Conservation (phyloP, 176 grass and related monocot species). For the Aegilops umbellulata region DNA sequence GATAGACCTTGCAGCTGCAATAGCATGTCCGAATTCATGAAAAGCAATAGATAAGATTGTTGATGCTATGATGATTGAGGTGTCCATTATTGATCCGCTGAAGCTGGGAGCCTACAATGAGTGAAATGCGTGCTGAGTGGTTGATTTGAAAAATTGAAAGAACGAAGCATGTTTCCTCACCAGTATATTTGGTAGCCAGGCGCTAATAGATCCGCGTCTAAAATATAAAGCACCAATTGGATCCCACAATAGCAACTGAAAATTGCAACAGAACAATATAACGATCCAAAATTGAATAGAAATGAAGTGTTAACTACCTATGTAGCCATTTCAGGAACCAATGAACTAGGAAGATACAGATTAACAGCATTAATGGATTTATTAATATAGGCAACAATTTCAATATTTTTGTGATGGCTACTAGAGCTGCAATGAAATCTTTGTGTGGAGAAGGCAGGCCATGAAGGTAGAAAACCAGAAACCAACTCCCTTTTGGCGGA, state of each 20-base stretch:
- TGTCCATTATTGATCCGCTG: slow-evolving; percentile 63
- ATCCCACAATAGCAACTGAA: slow-evolving; percentile 74
- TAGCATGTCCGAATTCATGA: slow-evolving; percentile 92
- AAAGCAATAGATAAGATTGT: slow-evolving; percentile 78
- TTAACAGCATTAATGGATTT: slow-evolving; percentile 21
- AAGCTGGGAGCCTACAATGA: slow-evolving; percentile 50
- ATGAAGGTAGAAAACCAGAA: not conserved
- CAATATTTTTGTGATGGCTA: slow-evolving; percentile 1
- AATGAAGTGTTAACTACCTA: not conserved
- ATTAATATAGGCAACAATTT: not conserved
- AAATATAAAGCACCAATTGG: slow-evolving; percentile 41
- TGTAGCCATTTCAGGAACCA: slow-evolving; percentile 2
- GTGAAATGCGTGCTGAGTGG: slow-evolving; percentile 4
- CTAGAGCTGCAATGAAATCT: slow-evolving; percentile 2
- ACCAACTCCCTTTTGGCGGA: not conserved
- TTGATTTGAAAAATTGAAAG: slow-evolving; percentile 27
- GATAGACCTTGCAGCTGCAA: slow-evolving; percentile 85
- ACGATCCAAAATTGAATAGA: not conserved
- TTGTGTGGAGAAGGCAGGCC: not conserved
- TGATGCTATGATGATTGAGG: slow-evolving; percentile 55
- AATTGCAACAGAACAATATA: slow-evolving; percentile 26
- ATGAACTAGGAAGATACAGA: slow-evolving; percentile 4
- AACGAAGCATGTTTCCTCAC: slow-evolving; percentile 37
- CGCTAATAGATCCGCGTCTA: slow-evolving; percentile 22
- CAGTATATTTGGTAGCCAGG: slow-evolving; percentile 55